Evolutionary conservation across 1,139 yeast species (phyloP), one percentile per base, ranked within the genome.

Genomic region (Keqinozyma sinolaborantium): DNA sequence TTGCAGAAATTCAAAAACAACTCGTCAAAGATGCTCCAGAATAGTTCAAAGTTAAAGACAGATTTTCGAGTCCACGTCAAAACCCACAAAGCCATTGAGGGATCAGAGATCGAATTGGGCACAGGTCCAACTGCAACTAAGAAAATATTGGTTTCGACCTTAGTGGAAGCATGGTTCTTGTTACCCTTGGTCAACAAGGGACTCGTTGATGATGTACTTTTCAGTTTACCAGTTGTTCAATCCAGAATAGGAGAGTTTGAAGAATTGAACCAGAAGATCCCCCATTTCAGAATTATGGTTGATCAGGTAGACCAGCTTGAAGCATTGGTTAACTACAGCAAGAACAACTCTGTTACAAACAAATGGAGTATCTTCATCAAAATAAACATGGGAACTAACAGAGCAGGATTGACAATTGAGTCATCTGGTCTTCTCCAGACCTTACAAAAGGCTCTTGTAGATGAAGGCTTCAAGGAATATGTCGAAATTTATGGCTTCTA

Each of bases 11-110:
- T 60, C 36, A 32, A 34, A 12, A 30, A 21, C 14, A 65, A 64
- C 31, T 42, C 62, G 32, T 47, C 51, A 9, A 48, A 46, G 23
- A 64, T 64, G 70, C 53, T 63, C 14, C 38, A 31, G 2, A 58
- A 53, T 35, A 65, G 68, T 5, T 23, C 32, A 4, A 38, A 44
- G 1, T 43, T 65, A 26, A 40, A 42, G 34, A 70, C 60, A 5
- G 58, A 51, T 13, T 81, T 75, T 52, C 59, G 90, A 35, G 80
- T 85, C 3, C 94, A 83, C 49, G 77, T 84, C 16, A 84, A 84
- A 56, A 84, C 94, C 1, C 90, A 83, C 52, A 84, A 83, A 53
- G 67, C 56, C 48, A 55, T 40, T 31, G 76, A 50, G 51, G 73
- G 60, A 25, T 54, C 48, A 13, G 42, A 26, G 42, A 54, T 50